Evolutionary conservation across 176 grass and related monocot species (phyloP).

Genomic region (Carex scoparia): DNA sequence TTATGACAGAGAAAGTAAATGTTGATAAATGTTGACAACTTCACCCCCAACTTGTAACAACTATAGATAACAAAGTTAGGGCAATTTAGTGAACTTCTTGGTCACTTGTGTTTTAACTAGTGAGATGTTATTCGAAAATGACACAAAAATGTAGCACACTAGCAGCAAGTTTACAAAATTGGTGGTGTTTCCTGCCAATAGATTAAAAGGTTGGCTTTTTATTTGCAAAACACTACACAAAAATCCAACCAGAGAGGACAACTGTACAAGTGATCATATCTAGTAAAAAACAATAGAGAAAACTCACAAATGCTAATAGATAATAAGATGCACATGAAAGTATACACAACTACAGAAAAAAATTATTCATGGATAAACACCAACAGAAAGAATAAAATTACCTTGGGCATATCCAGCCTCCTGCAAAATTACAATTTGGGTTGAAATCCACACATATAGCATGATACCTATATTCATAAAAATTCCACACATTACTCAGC

Average conservation of each 20-base stretch:
- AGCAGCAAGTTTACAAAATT: neutral
- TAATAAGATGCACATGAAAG: neutral
- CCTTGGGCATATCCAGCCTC: conserved; percentile 93
- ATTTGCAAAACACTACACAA: neutral
- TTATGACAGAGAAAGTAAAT: neutral
- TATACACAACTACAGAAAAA: neutral
- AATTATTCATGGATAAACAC: conserved; percentile 1
- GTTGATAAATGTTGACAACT: neutral
- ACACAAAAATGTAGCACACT: neutral
- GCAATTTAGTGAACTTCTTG: neutral
- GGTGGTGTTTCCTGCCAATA: neutral
- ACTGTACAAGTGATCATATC: neutral
- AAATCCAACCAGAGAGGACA: neutral
- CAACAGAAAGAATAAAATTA: conserved; percentile 34
- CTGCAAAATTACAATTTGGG: conserved; percentile 40
- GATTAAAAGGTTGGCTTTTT: neutral
- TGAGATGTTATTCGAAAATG: neutral
- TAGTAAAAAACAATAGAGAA: neutral
- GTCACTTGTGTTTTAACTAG: neutral
- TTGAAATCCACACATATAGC: conserved; percentile 82
- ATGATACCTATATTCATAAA: conserved; percentile 74
- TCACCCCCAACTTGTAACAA: neutral
- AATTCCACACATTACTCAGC: neutral
- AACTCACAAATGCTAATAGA: neutral
- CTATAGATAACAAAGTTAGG: neutral